Evolutionary conservation across 352 stramenopile species (phyloP).

Genomic region (Pythium sukuiense): DNA sequence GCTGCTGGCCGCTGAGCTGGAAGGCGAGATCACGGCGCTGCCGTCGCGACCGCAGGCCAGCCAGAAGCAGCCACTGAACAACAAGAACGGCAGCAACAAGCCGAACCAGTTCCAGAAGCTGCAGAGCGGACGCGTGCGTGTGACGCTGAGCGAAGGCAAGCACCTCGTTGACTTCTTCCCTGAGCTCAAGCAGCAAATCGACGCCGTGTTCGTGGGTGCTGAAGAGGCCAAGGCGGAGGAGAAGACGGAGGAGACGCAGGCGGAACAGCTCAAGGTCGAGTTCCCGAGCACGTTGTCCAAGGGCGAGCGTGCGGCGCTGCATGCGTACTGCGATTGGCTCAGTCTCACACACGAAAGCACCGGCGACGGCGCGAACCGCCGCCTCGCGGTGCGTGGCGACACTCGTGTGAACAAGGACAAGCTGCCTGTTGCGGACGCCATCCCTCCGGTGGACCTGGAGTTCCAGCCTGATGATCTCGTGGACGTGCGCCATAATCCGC

Average conservation of each 20-base stretch:
- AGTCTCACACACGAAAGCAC: constrained; percentile 53
- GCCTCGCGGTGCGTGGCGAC: constrained; percentile 38
- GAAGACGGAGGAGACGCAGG: constrained; percentile 19
- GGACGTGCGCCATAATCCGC: constrained; percentile 70
- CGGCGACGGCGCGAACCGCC: constrained; percentile 41
- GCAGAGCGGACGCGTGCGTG: constrained; percentile 38
- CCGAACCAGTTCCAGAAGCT: constrained; percentile 32
- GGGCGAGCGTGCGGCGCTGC: constrained; percentile 58
- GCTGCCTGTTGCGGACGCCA: constrained; percentile 23
- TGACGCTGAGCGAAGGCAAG: constrained; percentile 34
- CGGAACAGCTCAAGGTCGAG: constrained; percentile 36
- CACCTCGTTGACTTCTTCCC: constrained; percentile 63
- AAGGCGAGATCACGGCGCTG: constrained; percentile 45
- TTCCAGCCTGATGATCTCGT: constrained; percentile 61
- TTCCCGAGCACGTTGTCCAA: constrained; percentile 54
- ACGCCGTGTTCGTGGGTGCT: constrained; percentile 39
- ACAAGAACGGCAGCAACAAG: constrained; percentile 33
- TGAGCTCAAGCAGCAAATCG: constrained; percentile 57
- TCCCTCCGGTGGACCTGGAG: constrained; percentile 32
- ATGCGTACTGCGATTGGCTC: constrained; percentile 67
- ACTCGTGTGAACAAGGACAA: constrained; percentile 8
- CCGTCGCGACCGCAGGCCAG: constrained; percentile 36
- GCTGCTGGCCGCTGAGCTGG: constrained; percentile 36
- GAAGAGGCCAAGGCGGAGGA: constrained; percentile 11
- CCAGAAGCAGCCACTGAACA: constrained; percentile 29